phyloP scores from a whole-genome alignment of 1,139 yeast species.

The Suhomyces atakaporum region DNA sequence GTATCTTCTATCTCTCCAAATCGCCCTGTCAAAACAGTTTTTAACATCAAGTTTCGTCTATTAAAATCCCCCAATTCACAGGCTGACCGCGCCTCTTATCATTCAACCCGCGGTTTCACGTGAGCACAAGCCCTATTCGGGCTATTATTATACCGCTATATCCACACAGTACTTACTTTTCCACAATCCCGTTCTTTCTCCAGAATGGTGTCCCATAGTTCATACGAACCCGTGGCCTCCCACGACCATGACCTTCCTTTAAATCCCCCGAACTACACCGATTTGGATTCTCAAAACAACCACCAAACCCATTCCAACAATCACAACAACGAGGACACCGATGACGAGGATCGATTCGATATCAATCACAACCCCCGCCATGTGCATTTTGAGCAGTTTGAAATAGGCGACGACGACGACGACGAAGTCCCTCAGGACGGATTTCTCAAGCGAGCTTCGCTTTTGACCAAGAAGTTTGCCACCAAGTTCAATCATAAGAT shows the following conservation, averaged over 20 bases:
- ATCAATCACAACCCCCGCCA: slow-evolving; percentile 9
- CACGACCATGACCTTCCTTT: slow-evolving; percentile 17
- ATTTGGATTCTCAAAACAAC: slow-evolving; percentile 15
- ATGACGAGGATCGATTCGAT: slow-evolving; percentile 9
- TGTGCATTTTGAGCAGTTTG: slow-evolving; percentile 37
- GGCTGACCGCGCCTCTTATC: too few relatives aligned
- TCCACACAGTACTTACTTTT: too few relatives aligned
- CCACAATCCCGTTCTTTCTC: too few relatives aligned
- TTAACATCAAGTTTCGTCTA: too few relatives aligned
- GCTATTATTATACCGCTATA: too few relatives aligned
- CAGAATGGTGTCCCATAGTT: slow-evolving; percentile 4
- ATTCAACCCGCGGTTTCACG: too few relatives aligned
- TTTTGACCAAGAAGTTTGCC: slow-evolving; percentile 35
- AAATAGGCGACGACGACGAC: slow-evolving; percentile 28
- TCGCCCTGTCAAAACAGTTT: too few relatives aligned
- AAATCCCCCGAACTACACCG: slow-evolving; percentile 37
- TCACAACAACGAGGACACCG: slow-evolving; percentile 9
- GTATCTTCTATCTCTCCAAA: too few relatives aligned
- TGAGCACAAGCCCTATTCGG: too few relatives aligned
- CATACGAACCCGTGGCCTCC: slow-evolving; percentile 6
- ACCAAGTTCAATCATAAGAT: slow-evolving; percentile 45
- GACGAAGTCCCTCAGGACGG: slow-evolving; percentile 22
- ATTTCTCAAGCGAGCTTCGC: slow-evolving; percentile 31
- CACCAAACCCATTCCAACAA: slow-evolving; percentile 1
- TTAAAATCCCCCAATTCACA: too few relatives aligned